phyloP scores from a whole-genome alignment of 2,329 filamentous ascomycete species.

The Fusarium coffeatum region DNA sequence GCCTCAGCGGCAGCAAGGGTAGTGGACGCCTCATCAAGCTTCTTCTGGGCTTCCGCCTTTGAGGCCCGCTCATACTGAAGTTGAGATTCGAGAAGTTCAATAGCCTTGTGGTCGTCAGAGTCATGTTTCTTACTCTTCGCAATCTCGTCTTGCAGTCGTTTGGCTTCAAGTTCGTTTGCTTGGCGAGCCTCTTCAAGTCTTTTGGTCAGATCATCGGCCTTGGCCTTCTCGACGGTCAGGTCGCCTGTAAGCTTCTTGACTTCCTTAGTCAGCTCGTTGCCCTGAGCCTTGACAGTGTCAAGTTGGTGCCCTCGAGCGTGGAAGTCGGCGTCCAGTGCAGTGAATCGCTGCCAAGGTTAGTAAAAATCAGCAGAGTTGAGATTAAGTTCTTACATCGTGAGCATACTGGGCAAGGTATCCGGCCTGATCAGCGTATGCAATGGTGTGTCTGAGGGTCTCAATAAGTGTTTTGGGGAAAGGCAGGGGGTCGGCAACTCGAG shows the following conservation, averaged over 20 bases:
- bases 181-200: not conserved
- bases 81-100: not conserved
- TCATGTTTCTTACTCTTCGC: not conserved
- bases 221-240: not conserved
- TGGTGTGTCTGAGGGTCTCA: conserved; percentile 25
- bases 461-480: conserved; percentile 29
- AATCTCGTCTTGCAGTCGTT: not conserved
- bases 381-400: not conserved
- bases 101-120: not conserved
- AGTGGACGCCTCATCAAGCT: not conserved
- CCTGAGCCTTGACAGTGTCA: not conserved
- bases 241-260: not conserved
- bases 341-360: not conserved
- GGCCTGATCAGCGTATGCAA: conserved; percentile 29
- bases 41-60: not conserved
- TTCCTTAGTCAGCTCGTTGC: not conserved
- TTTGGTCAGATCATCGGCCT: not conserved
- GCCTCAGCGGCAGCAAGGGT: not conserved
- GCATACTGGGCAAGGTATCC: conserved; percentile 7
- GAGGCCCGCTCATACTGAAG: conserved; percentile 2
- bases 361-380: too few species aligned
- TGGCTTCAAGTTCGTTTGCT: not conserved
- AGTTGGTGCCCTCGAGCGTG: not conserved
- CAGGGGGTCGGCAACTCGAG: conserved; percentile 7
- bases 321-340: not conserved